These are phyloP conservation scores for Fusarium sublunatum DNA, from an alignment of 2,329 filamentous ascomycete species.

Conservation along the genomic window DNA sequence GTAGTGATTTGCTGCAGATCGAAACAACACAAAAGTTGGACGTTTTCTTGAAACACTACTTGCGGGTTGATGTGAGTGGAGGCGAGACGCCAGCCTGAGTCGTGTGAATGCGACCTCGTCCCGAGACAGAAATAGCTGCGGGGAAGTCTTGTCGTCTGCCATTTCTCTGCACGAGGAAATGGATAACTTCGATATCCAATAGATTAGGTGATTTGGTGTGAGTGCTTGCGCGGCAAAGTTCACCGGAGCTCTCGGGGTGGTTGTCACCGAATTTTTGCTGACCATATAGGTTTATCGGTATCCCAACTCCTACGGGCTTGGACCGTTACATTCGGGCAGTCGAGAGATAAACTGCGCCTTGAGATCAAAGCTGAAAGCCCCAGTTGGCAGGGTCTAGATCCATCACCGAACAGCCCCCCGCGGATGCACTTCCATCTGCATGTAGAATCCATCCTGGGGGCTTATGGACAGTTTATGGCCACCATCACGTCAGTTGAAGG, in stretches of 20 bases:
- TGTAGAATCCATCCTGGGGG: constrained; percentile 29
- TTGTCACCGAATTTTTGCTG: neutral
- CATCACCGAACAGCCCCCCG: constrained; percentile 18
- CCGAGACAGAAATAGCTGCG: constrained; percentile 33
- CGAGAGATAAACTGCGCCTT: neutral
- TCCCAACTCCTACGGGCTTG: constrained; percentile 18
- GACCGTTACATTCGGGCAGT: neutral
- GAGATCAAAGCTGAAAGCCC: constrained; percentile 16
- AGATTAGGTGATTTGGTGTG: too few relatives aligned
- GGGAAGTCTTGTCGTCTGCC: neutral
- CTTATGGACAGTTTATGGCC: constrained; percentile 18
- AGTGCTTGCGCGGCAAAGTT: too few relatives aligned
- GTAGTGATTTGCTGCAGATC: constrained; percentile 10
- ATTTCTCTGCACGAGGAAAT: constrained; percentile 5
- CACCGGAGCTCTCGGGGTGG: constrained; percentile 6
- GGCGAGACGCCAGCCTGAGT: constrained; percentile 29
- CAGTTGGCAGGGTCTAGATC: constrained; percentile 28
- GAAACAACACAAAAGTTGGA: constrained; percentile 7
- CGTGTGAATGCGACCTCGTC: constrained; percentile 17
- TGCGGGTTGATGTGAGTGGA: constrained; percentile 16
- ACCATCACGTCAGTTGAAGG: constrained; percentile 23
- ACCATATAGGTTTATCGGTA: neutral
- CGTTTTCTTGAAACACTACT: constrained; percentile 34
- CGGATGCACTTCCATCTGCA: constrained; percentile 15
- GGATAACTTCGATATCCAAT: constrained; percentile 5